These are phyloP conservation scores for Ilyonectria sp. DNA, from an alignment of 2,329 filamentous ascomycete species.

Conservation along the genomic window DNA sequence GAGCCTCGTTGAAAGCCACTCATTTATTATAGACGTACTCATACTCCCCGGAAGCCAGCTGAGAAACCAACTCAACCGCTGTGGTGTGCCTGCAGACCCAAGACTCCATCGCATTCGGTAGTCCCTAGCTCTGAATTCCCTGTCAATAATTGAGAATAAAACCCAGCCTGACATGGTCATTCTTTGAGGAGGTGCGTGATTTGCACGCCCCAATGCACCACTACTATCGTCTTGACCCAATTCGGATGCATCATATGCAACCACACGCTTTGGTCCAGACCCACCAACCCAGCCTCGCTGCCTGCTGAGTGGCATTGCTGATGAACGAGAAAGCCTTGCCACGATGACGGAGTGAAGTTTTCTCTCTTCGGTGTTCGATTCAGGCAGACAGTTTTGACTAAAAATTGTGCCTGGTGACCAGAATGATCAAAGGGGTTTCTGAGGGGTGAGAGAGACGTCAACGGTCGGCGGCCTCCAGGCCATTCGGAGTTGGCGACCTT, in stretches of 20 bases:
- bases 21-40: not conserved
- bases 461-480: not conserved
- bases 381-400: not conserved
- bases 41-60: not conserved
- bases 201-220: not conserved
- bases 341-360: not conserved
- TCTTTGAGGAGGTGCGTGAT: too few species aligned
- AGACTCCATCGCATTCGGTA: not conserved
- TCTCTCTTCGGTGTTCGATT: not conserved
- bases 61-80: not conserved
- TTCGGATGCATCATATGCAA: not conserved
- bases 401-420: not conserved
- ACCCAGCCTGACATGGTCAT: not conserved
- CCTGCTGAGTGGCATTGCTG: not conserved
- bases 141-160: not conserved
- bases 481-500: not conserved
- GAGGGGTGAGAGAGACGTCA: not conserved
- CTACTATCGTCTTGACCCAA: not conserved
- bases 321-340: not conserved
- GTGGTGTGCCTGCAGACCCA: not conserved
- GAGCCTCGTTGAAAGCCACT: not conserved
- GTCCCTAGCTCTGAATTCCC: not conserved
- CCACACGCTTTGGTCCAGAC: not conserved
- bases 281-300: conserved; percentile 5
- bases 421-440: not conserved